Evolutionary conservation across 768 basidiomycete species (phyloP), one percentile per base, ranked within the genome.

Genomic region (Scleroderma citrinum): DNA sequence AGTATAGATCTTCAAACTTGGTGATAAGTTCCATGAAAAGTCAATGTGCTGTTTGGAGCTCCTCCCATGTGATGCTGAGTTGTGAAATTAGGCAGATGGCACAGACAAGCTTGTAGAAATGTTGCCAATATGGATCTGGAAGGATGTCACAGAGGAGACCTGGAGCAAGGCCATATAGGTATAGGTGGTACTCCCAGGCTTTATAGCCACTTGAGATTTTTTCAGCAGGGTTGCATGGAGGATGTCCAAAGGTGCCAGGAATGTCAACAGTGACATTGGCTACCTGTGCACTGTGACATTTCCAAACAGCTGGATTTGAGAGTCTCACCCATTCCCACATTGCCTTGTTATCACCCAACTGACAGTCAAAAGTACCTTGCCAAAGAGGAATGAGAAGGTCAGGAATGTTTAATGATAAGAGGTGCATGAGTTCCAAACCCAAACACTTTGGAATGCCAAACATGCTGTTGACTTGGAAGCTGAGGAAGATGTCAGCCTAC

Each of bases 371-470:
- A 3, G 48, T 56, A 11, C 64, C 64, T 2, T 57, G 55, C 55
- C 61, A 63, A 11, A 64, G 54, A 2, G 44, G 31, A 26, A 59
- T 39, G n/a, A 60, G 20, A 3, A 61, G 56, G 4, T 67, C 60
- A 0, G 56, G 46, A 0, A 64, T 7, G 39, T 69, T 69, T 1
- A 67, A 46, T 2, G 47, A 38, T 3, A 59, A 10, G 0, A 71
- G 59, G 51, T 77, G 74, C 74, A 77, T 77, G 0, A 63, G 10
- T 51, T 77, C 74, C 11, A 61, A 56, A 3, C 60, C 42, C 51
- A 74, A 75, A 23, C 61, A 59, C 1, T 35, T 39, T 1, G 74
- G 71, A 8, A 71, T 49, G 0, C 53, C 51, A 12, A 73, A 54
- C 0, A 36, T 56, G 5, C 39, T 44, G 3, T 48, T 32, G 1